phyloP scores from a whole-genome alignment of 352 stramenopile species.

The Phytophthora podocarpi region DNA sequence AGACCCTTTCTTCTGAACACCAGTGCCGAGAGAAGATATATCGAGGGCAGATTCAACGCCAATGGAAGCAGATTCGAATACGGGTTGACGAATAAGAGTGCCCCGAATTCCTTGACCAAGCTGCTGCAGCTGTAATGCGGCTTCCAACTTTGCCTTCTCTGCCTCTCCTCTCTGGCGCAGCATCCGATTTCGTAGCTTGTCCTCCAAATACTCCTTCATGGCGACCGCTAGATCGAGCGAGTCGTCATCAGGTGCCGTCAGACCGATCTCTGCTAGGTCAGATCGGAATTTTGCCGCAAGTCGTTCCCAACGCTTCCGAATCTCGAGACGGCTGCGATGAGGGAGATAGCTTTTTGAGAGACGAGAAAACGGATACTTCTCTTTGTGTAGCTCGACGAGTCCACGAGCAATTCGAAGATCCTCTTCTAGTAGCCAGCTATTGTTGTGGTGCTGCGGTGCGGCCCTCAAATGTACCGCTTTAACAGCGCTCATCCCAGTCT shows the following conservation, averaged over 20 bases:
- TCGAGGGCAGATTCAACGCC: background rate
- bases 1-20: slow-evolving; percentile 18
- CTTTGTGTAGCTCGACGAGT: slow-evolving; percentile 65
- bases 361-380: slow-evolving; percentile 65
- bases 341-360: slow-evolving; percentile 66
- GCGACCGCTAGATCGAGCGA: slow-evolving; percentile 55
- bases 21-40: background rate
- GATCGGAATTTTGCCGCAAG: slow-evolving; percentile 40
- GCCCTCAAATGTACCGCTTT: slow-evolving; percentile 63
- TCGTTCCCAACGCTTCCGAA: slow-evolving; percentile 70
- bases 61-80: background rate
- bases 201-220: slow-evolving; percentile 61
- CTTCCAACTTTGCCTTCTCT: slow-evolving; percentile 32
- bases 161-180: slow-evolving; percentile 22
- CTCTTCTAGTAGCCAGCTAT: slow-evolving; percentile 78
- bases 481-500: slow-evolving; percentile 59
- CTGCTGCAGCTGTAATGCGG: slow-evolving; percentile 32
- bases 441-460: slow-evolving; percentile 37
- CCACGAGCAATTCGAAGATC: slow-evolving; percentile 78
- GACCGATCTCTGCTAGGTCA: slow-evolving; percentile 30
- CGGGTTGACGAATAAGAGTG: background rate
- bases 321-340: slow-evolving; percentile 67
- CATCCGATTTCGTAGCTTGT: slow-evolving; percentile 49
- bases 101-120: slow-evolving; percentile 19
- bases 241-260: slow-evolving; percentile 36